Base-by-base conservation (phyloP, 495 filamentous ascomycete species). In the Neurospora sublineolata region DNA sequence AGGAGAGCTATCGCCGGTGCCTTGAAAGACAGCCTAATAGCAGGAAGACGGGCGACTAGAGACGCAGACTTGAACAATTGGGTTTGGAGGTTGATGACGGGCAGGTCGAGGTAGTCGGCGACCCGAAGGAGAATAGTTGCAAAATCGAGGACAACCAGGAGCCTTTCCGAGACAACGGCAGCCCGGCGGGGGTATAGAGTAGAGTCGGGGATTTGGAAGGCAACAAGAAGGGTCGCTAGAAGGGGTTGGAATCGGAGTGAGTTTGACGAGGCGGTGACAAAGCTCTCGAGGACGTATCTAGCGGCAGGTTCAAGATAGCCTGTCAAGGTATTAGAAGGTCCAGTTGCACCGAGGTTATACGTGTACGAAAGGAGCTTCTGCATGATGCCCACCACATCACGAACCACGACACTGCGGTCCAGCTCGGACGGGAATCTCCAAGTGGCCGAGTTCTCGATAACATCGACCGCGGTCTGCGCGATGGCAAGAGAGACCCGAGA, bases 31-130 rank as follows among this genome's bases (percentile, higher is more conserved):
- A 90, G 87, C 74, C 89, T 84, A n/a, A 88, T 83, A 30, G 90
- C 93, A 78, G 92, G 95, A 23, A 97, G 82, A 60, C 92, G 89
- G 38, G 92, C 90, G 41, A 97, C 78, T 46, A 93, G 82, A 2
- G 92, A 90, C 1, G 90, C 86, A 9, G 87, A 86, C 75, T 93
- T 90, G 82, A 96, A 96, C 11, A 98, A 80, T 72, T 93, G 91
- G 23, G 86, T 85, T 77, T 96, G 92, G 4, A 98, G 83, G 37
- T 88, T 83, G 37, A 87, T 88, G 18, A 84, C 84, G 18, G 89
- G 82, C 68, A 81, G 81, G 27, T 87, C 86, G 68, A 92, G 80
- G 36, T 92, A 85, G 64, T 86, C 89, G 37, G 91, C 88, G 69
- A 92, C 85, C 71, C 89, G 86, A 7, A 96, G 79, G 37, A 97